Evolutionary conservation across 257 asterid species (phyloP).

Genomic region (Solanum verrucosum): DNA sequence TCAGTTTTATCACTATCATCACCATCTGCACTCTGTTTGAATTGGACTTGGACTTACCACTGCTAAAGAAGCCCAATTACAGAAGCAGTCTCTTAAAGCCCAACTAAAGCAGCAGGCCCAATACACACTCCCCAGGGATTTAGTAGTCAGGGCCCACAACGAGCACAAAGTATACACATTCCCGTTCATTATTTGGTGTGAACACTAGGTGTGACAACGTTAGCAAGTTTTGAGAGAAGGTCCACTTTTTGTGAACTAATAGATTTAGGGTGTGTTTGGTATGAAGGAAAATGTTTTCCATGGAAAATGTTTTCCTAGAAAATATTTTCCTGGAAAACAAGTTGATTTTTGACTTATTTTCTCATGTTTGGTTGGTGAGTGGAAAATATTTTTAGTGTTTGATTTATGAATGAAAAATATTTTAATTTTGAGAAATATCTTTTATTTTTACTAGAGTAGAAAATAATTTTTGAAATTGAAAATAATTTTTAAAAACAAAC

Average conservation of each 20-base stretch:
- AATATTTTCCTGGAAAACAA: no score
- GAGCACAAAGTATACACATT: neutral
- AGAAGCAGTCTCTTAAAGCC: neutral
- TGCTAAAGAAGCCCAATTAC: neutral
- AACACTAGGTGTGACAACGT: rapidly evolving
- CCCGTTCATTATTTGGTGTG: neutral
- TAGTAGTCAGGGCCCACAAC: neutral
- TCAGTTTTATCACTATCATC: neutral
- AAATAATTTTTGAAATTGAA: no score
- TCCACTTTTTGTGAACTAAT: neutral
- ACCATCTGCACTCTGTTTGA: neutral
- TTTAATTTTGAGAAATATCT: no score
- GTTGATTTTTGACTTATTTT: no score
- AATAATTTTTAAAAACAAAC: no score
- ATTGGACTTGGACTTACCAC: neutral
- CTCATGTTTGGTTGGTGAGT: no score
- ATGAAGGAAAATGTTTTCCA: no score
- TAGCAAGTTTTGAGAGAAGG: neutral
- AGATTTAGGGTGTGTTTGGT: no score
- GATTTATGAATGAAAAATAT: no score
- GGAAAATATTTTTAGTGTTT: no score
- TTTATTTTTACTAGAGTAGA: no score
- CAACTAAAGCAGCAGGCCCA: neutral
- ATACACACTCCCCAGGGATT: neutral
- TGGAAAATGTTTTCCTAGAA: no score